Percentiles rank a stretch among this genome's conserved stretches.
Evolutionary conservation across 1,284 basidiomycete genomes (phyloP).

Genomic region (Cryptococcus wingfieldii): DNA sequence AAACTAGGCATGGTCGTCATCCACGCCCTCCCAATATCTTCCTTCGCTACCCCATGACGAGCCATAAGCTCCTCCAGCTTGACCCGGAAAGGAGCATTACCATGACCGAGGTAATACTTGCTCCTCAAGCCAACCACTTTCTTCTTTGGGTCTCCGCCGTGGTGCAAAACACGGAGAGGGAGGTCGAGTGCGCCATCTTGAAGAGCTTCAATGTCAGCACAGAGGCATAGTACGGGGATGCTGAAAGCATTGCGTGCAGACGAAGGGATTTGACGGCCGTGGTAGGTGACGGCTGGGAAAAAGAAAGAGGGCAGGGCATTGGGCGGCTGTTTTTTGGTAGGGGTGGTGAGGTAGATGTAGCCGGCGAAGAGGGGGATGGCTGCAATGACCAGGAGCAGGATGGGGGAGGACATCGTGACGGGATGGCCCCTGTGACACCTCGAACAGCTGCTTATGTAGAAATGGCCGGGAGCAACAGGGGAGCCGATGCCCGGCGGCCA

Average conservation of each 20-base stretch:
- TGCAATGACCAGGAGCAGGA: no score
- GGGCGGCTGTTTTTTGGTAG: background rate
- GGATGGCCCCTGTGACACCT: no score
- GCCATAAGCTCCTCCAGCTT: conserved; percentile 18
- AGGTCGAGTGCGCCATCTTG: conserved; percentile 57
- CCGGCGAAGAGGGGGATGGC: no score
- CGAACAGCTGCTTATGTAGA: no score
- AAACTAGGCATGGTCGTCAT: conserved; percentile 71
- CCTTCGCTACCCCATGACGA: conserved; percentile 16
- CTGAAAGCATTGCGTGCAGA: conserved; percentile 33
- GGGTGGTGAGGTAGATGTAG: no score
- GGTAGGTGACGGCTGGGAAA: conserved; percentile 20
- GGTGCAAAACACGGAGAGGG: conserved; percentile 22
- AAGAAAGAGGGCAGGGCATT: conserved; percentile 18
- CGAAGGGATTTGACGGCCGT: conserved; percentile 20
- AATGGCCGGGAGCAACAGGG: no score
- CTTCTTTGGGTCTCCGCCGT: conserved; percentile 18
- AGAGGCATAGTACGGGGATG: conserved; percentile 62
- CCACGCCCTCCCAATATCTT: conserved; percentile 56
- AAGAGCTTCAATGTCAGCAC: conserved; percentile 59
- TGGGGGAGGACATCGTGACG: no score
- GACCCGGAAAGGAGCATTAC: conserved; percentile 33
- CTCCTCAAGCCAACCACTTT: conserved; percentile 54
- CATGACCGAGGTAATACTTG: conserved; percentile 53
- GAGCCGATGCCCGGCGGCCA: no score